Evolutionary conservation across 306 rosid species (phyloP).

Genomic region (Carpinus viminea): DNA sequence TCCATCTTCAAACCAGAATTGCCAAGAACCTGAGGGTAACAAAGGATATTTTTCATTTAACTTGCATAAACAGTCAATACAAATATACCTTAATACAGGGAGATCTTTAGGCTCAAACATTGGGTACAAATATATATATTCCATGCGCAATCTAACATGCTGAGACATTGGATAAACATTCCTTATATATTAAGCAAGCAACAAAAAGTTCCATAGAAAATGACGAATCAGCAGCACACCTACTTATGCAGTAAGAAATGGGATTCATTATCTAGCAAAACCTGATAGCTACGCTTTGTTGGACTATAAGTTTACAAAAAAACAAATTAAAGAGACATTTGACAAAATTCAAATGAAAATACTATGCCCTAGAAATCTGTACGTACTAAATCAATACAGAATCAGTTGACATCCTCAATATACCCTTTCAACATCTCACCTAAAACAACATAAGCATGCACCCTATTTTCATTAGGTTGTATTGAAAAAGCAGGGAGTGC

Average conservation of each 20-base stretch:
- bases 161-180: background rate
- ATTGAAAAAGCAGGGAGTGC: background rate
- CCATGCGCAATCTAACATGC: background rate
- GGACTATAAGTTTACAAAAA: background rate
- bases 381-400: background rate
- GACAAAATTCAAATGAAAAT: constrained; percentile 11
- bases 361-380: constrained; percentile 1
- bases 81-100: background rate
- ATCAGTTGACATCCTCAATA: constrained; percentile 18
- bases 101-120: background rate
- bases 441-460: background rate
- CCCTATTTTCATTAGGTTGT: background rate
- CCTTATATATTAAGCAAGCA: background rate
- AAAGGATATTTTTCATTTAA: background rate
- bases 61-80: background rate
- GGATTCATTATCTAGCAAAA: no score
- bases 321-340: background rate
- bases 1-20: constrained; percentile 67
- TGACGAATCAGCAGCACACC: no score
- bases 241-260: no score
- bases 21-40: constrained; percentile 58
- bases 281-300: no score
- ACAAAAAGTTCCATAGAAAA: no score
- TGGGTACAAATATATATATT: background rate
- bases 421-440: background rate